These are phyloP conservation scores for Hypoxylon sp. DNA, from an alignment of 2,329 filamentous ascomycete species.

Conservation along the genomic window DNA sequence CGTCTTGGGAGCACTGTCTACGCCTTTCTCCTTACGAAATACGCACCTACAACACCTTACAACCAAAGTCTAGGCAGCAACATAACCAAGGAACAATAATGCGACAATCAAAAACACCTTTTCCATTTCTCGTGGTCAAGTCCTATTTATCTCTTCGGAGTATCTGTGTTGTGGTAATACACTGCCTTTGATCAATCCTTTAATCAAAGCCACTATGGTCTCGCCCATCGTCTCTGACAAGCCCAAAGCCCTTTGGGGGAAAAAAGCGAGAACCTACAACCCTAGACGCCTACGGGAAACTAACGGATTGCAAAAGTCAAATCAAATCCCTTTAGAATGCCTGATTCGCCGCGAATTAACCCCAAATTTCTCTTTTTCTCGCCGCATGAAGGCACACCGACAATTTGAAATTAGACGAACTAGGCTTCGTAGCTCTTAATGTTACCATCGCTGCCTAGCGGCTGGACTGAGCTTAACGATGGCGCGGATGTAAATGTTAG, in stretches of 20 bases:
- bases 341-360: conserved; percentile 45
- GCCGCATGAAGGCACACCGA: background rate
- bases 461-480: conserved; percentile 63
- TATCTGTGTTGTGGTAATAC: conserved; percentile 39
- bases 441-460: conserved; percentile 68
- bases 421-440: conserved; percentile 72
- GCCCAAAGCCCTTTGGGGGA: background rate
- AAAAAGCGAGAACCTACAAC: conserved; percentile 9
- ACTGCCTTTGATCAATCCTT: conserved; percentile 28
- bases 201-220: conserved; percentile 35
- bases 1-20: background rate
- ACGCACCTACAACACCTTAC: background rate
- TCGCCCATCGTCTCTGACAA: conserved; percentile 18
- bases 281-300: conserved; percentile 31
- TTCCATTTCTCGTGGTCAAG: conserved; percentile 36
- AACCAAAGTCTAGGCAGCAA: background rate
- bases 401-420: conserved; percentile 56
- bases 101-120: conserved; percentile 14
- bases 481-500: conserved; percentile 67
- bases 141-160: conserved; percentile 38
- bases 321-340: conserved; percentile 37
- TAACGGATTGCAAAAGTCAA: conserved; percentile 12
- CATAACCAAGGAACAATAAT: background rate
- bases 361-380: conserved; percentile 4
- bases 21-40: background rate